A percentile compares a stretch with the other conserved stretches of the same genome.
phyloP scores from a whole-genome alignment of 2,329 filamentous ascomycete species.

The Monosporascus sp. region DNA sequence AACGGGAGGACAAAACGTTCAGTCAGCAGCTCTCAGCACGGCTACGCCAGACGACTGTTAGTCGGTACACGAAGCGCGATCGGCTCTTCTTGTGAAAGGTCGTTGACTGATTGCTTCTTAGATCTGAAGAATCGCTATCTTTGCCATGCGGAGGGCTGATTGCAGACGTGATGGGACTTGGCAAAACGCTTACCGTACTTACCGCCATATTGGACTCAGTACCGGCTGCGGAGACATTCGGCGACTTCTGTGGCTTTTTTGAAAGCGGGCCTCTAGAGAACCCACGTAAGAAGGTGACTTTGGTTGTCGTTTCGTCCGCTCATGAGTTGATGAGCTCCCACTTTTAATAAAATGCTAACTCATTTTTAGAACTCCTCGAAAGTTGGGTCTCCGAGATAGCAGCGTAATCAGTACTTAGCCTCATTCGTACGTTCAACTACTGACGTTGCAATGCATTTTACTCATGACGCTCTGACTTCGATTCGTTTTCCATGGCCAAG shows the following conservation, averaged over 20 bases:
- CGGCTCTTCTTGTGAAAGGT: too few species aligned
- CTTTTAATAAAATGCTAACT: background rate
- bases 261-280: background rate
- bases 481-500: constrained; percentile 15
- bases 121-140: background rate
- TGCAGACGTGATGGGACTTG: constrained; percentile 10
- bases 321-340: background rate
- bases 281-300: background rate
- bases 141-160: background rate
- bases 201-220: constrained; percentile 2
- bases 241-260: too few species aligned
- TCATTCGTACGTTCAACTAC: background rate
- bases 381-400: constrained; percentile 1
- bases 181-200: constrained; percentile 9
- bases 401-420: background rate
- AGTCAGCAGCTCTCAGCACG: background rate
- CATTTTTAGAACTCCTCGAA: background rate
- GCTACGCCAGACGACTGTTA: background rate
- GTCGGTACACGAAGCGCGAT: background rate
- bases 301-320: constrained; percentile 4
- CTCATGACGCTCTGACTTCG: background rate
- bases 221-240: too few species aligned
- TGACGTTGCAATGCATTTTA: background rate
- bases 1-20: background rate
- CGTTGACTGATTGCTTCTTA: background rate